Evolutionary conservation across 345 rosid genomes (phyloP), one percentile per base, ranked within the genome.

Genomic region (Passiflora organensis): DNA sequence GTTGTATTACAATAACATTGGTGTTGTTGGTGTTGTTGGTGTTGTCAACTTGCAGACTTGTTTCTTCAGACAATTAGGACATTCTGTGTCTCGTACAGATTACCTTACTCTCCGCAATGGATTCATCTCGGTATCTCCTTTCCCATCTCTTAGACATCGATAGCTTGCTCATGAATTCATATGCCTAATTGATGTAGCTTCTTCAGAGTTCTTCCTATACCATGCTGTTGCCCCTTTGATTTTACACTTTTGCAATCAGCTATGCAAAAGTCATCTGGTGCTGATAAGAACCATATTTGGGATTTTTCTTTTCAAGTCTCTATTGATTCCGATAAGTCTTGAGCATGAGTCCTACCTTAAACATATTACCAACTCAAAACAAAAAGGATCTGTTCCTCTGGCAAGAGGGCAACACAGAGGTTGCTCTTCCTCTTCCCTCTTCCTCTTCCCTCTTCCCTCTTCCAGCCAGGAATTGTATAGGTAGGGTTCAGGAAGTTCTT

Each of bases 81-180:
- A 38, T 32, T 84, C 99, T n/a, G 95, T 93, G 58, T 94, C 72
- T 70, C 95, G 82, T 60, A 73, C 78, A 44, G 96, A 93, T 69
- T 93, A 91, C 73, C 83, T 91, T 50, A 77, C 90, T 43, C 91
- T 93, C 19, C 88, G 96, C 24, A 82, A 82, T 28, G 95, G 90
- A 70, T 93, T 93, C 79, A 86, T 88, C 61, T 45, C 54, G 82
- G 96, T 91, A 79, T 19, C 36, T 39, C 43, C 51, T 41, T 61
- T 69, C 59, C 48, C 18, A 51, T 48, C 25, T 22, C 14, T n/a
- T 15, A 2, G 39, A 42, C 39, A 37, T 44, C n/a, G n/a, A 28
- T 28, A 28, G 34, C 8, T 28, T 28, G 34, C 34, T 8, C 5
- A 28, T 8, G 8, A 28, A 28, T 28, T 28, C 34, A 28, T 28